Evolutionary conservation across 2,329 filamentous ascomycete species (phyloP), one percentile per base, ranked within the genome.

Genomic region (Cucurbitaria berberidis): DNA sequence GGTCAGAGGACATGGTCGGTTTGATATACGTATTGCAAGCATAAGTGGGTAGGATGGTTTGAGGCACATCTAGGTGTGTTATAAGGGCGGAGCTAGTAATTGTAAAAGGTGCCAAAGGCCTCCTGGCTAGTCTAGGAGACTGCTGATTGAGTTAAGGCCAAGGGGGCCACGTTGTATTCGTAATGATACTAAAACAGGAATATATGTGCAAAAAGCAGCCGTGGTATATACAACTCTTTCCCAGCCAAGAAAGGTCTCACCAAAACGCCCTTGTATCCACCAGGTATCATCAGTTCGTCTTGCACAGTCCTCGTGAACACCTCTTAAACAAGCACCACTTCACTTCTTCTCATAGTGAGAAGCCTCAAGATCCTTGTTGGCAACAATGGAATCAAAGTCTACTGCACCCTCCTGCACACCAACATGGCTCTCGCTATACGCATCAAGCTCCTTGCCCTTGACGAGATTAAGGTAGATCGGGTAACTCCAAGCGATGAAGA

Each of bases 381-480:
- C 63, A 38, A 68, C 15, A 26, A 63, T 63, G n/a, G 59, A 64
- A 51, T 69, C 67, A 19, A 51, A 53, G 52, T 71, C 68, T 16
- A 65, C 53, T 16, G 51, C 62, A 35, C 58, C 62, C 29, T 66
- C 60, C 11, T 59, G 40, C 15, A 60, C 53, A 22, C 72, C 70
- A 21, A 75, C 70, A 45, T 71, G 57, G 18, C 60, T 66, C 4
- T 74, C 65, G 16, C 55, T 62, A 51, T 75, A 74, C 8, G 69
- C 73, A 56, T 75, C 73, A 32, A 75, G 58, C 60, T 74, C 68
- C 55, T 58, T 63, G 30, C 55, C 69, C 66, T 72, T 73, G 56
- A 18, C 66, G 15, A 72, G 2, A 49, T 75, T 75, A 26, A 74
- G 57, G 55, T 75, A 75, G 53, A 75, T 68, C 1, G 73, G 72